Evolutionary conservation across 1,284 basidiomycete species (phyloP).

Genomic region (Peniophora sp.): DNA sequence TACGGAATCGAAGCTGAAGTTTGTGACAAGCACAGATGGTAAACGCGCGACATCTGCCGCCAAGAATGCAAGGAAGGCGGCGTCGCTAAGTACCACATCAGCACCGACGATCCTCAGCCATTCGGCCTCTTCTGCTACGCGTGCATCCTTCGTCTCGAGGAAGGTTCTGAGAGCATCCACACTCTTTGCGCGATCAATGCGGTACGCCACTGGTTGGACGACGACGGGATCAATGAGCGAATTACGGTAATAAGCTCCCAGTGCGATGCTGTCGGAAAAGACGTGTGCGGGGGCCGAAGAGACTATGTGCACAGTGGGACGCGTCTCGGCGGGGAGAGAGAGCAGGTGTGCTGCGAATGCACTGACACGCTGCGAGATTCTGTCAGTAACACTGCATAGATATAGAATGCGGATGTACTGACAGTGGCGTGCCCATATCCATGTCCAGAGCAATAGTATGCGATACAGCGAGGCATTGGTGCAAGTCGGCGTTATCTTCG

Average conservation of each 20-base stretch:
- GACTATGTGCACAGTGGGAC: constrained; percentile 48
- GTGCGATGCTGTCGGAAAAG: constrained; percentile 50
- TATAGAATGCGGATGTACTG: constrained; percentile 16
- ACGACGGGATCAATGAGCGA: constrained; percentile 69
- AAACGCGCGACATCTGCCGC: constrained; percentile 57
- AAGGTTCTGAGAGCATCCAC: constrained; percentile 55
- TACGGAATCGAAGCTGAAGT: constrained; percentile 78
- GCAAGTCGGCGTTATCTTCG: too few species aligned
- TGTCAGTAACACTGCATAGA: background rate
- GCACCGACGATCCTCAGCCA: constrained; percentile 51
- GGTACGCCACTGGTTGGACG: constrained; percentile 67
- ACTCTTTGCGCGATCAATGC: constrained; percentile 65
- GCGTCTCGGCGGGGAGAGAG: constrained; percentile 22
- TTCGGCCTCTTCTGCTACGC: constrained; percentile 43
- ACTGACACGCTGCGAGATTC: constrained; percentile 38
- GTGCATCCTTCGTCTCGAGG: constrained; percentile 43
- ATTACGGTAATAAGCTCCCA: constrained; percentile 55
- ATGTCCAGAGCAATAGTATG: constrained; percentile 70
- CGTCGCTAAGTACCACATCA: constrained; percentile 65
- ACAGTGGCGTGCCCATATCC: constrained; percentile 21
- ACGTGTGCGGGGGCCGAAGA: constrained; percentile 64
- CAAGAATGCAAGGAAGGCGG: constrained; percentile 75
- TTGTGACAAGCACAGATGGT: constrained; percentile 65
- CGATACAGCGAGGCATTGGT: constrained; percentile 25
- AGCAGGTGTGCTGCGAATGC: constrained; percentile 56